Percentiles rank a stretch among this genome's conserved stretches.
Conservation (phyloP, 805 yeast species). For the Sugiyamaella smithiae region DNA sequence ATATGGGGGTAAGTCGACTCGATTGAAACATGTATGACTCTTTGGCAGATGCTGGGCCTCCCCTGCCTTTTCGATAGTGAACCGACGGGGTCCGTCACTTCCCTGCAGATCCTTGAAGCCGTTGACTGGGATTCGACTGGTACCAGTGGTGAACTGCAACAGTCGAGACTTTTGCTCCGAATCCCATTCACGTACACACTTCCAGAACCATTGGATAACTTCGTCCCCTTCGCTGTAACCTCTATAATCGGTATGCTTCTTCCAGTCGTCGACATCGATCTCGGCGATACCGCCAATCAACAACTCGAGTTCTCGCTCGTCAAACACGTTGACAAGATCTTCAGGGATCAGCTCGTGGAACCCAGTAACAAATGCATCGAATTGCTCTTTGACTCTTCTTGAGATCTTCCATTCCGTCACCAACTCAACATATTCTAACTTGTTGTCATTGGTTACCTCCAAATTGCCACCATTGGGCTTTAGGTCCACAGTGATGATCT, state of each 20-base stretch:
- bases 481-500: conserved; percentile 81
- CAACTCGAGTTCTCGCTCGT: conserved; percentile 94
- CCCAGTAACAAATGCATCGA: conserved; percentile 94
- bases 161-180: conserved; percentile 93
- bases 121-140: conserved; percentile 97
- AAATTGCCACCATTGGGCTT: conserved; percentile 85
- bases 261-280: conserved; percentile 98
- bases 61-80: conserved; percentile 98
- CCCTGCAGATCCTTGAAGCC: conserved; percentile 99
- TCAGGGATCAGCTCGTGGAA: conserved; percentile 97
- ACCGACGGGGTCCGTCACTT: conserved; percentile 98
- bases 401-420: conserved; percentile 95
- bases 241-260: conserved; percentile 96
- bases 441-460: conserved; percentile 91
- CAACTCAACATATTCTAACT: conserved; percentile 91
- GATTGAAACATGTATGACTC: conserved; percentile 97
- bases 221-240: conserved; percentile 96
- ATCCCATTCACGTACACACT: conserved; percentile 89
- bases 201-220: conserved; percentile 99
- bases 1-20: conserved; percentile 97
- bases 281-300: conserved; percentile 98
- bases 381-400: conserved; percentile 91
- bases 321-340: conserved; percentile 93
- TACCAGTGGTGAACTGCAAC: conserved; percentile 97
- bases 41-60: conserved; percentile 89